phyloP scores from a whole-genome alignment of 2,329 filamentous ascomycete genomes.

The Claviceps purpurea region DNA sequence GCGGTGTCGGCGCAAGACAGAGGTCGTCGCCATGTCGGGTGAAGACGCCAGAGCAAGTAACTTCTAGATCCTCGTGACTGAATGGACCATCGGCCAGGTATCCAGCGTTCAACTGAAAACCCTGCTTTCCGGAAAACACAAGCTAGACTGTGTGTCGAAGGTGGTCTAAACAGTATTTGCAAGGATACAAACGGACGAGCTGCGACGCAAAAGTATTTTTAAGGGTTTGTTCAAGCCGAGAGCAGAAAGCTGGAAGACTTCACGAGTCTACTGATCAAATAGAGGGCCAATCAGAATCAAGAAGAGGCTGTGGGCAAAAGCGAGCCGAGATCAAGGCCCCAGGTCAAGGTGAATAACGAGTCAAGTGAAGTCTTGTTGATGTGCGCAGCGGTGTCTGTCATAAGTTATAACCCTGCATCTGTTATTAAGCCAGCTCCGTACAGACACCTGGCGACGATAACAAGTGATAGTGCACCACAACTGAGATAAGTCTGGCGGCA shows the following conservation, averaged over 20 bases:
- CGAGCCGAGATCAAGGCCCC: background rate
- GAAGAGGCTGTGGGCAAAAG: background rate
- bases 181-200: background rate
- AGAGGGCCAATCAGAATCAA: background rate
- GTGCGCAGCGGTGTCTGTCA: too few relatives aligned
- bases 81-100: background rate
- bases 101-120: background rate
- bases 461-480: constrained; percentile 10
- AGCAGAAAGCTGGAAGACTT: background rate
- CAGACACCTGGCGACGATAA: constrained; percentile 16
- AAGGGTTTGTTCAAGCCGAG: background rate
- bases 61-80: background rate
- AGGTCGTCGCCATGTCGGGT: background rate
- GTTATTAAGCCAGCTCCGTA: constrained; percentile 8
- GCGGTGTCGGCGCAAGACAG: constrained; percentile 1
- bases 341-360: background rate
- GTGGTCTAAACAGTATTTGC: background rate
- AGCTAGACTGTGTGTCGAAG: background rate
- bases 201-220: background rate
- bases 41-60: background rate
- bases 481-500: background rate
- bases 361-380: background rate
- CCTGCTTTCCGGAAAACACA: background rate
- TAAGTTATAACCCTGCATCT: too few relatives aligned
- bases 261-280: background rate